These are phyloP conservation scores for Linnemannia exigua DNA, from an alignment of 192 early-diverging fungal genomes.

Conservation along the genomic window DNA sequence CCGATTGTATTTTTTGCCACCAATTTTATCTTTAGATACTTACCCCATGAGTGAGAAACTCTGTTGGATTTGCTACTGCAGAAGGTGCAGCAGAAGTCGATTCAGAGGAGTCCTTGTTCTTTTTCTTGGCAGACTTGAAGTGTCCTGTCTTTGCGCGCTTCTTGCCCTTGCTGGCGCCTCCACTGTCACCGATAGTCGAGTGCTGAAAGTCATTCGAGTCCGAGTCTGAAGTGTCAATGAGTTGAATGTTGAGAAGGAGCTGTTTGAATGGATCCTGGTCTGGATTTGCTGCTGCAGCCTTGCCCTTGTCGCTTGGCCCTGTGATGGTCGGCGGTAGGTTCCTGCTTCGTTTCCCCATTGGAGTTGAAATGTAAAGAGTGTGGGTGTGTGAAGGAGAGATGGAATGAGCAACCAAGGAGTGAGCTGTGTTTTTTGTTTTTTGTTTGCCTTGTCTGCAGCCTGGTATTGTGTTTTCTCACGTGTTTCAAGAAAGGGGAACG, in stretches of 20 bases:
- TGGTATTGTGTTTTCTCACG: too few relatives aligned
- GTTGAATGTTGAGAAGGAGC: neutral
- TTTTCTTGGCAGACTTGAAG: neutral
- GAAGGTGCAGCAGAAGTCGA: neutral
- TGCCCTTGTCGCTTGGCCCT: neutral
- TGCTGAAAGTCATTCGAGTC: neutral
- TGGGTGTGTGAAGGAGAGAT: neutral
- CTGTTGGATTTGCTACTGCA: conserved; percentile 4
- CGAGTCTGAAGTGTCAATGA: neutral
- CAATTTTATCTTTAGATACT: neutral
- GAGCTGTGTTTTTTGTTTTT: neutral
- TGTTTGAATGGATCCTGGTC: neutral
- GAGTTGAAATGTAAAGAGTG: neutral
- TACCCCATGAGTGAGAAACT: conserved; percentile 35
- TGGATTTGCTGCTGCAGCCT: neutral
- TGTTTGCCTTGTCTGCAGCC: too few relatives aligned
- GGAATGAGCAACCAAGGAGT: neutral
- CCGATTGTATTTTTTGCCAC: neutral
- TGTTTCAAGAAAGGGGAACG: too few relatives aligned
- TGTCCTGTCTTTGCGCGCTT: neutral
- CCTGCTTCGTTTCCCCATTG: conserved; percentile 4
- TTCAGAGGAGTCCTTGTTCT: neutral
- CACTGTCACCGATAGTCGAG: neutral
- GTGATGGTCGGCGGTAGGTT: neutral
- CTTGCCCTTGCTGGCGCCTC: neutral